Conservation (phyloP, 2,329 filamentous ascomycete genomes). For the Ophiostoma pallidulum region DNA sequence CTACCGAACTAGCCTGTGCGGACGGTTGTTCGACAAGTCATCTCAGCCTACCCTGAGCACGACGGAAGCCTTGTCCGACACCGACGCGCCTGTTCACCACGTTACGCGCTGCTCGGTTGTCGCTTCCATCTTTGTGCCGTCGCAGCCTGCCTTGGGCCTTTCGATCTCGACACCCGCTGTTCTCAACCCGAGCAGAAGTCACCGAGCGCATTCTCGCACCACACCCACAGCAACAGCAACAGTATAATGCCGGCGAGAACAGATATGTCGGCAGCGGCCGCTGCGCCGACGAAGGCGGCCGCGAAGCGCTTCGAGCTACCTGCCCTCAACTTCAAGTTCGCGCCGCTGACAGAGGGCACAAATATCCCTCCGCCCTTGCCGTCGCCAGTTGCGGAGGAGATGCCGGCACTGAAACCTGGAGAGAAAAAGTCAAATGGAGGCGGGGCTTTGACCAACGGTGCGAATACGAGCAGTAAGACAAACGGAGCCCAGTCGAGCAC, state of each 20-base stretch:
- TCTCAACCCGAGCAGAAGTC: not conserved
- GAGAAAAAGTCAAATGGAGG: conserved; percentile 10
- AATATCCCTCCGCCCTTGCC: conserved; percentile 49
- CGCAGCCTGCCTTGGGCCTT: not conserved
- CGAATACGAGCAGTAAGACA: conserved; percentile 23
- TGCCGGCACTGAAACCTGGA: conserved; percentile 21
- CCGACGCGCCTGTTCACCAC: not conserved
- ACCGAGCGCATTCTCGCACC: not conserved
- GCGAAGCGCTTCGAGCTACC: conserved; percentile 44
- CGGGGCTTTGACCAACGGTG: conserved; percentile 14
- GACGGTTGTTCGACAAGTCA: not conserved
- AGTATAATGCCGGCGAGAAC: conserved; percentile 21
- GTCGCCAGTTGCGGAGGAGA: conserved; percentile 42
- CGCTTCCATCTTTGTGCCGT: not conserved
- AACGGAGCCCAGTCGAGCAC: conserved; percentile 31
- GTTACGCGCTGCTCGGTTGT: not conserved
- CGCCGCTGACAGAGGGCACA: conserved; percentile 51
- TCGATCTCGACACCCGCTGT: too few relatives aligned
- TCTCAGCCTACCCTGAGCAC: not conserved
- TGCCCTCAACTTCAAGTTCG: conserved; percentile 48
- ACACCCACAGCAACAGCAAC: too few relatives aligned
- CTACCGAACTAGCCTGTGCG: not conserved
- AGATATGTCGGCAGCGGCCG: conserved; percentile 13
- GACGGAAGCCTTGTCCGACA: not conserved
- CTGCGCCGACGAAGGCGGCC: conserved; percentile 8